Base-by-base conservation (phyloP, 148 eudicot species). In the Agrostemma githago region DNA sequence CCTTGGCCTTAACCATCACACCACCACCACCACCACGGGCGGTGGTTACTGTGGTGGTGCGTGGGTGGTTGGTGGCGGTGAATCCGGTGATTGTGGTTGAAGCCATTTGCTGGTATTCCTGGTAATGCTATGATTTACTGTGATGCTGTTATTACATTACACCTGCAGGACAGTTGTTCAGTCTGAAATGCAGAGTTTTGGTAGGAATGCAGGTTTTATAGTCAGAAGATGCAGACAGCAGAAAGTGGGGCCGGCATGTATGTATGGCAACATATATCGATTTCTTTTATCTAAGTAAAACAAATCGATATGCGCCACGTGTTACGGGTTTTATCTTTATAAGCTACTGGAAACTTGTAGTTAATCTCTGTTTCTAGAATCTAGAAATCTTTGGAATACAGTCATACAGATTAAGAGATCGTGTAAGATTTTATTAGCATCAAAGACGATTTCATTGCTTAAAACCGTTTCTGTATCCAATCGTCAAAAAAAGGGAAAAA, bases 41-140 rank as follows among this genome's bases (percentile, higher is more conserved):
- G 44, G 74, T 46, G 69, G 83, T 53, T 2, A 75, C 14, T 8
- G 83, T 51, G 44, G 74, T 46, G 69, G 83, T 44, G 3, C 77
- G n/a, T 11, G 83, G 81, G 20, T 72, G 82, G 71, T 79, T 15
- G 62, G 73, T 78, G 82, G 82, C 78, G 1, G 82, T 80, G 76
- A 88, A 79, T 54, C 91, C 74, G 74, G 89, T 78, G 87, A 88
- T 83, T 59, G 93, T 77, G 73, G 87, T 79, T 83, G 96, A 87
- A 72, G 96, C 93, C 94, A 89, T 88, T 4, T n/a, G n/a, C n/a
- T n/a, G n/a, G n/a, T n/a, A n/a, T n/a, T n/a, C 39, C 37, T 71
- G 10, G 16, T 15, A 17, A 11, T 76, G 65, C 65, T 61, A n/a
- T n/a, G 65, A 62, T 4, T 9, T 48, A 8, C 63, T 71, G 11